Evolutionary conservation across 495 filamentous ascomycete species (phyloP).

Genomic region (Penicillium macrosclerotiorum): DNA sequence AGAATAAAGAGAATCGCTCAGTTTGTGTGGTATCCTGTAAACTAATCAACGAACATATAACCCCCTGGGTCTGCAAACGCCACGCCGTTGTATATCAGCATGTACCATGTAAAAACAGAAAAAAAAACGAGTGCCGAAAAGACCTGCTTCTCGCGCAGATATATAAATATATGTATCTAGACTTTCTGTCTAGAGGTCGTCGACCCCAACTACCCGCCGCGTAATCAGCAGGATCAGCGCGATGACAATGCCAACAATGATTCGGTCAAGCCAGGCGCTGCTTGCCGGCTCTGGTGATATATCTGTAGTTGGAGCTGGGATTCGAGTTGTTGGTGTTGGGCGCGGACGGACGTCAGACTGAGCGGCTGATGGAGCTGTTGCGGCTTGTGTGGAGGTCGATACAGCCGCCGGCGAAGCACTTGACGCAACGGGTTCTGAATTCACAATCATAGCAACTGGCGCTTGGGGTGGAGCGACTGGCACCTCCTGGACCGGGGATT

Average conservation of each 20-base stretch:
- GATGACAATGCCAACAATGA: conserved; percentile 52
- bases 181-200: conserved; percentile 24
- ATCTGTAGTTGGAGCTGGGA: neutral
- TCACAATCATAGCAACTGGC: neutral
- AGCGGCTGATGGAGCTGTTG: neutral
- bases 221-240: conserved; percentile 48
- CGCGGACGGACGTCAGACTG: neutral
- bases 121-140: no score
- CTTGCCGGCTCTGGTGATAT: conserved; percentile 21
- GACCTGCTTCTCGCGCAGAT: no score
- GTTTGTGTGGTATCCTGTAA: no score
- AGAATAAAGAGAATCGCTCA: no score
- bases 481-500: no score
- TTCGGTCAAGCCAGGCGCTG: conserved; percentile 54
- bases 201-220: conserved; percentile 30
- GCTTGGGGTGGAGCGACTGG: no score
- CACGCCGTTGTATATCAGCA: no score
- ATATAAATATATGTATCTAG: no score
- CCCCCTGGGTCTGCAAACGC: no score
- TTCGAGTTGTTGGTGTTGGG: neutral
- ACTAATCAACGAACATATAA: no score
- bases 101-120: no score
- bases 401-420: neutral
- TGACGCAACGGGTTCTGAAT: neutral
- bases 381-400: neutral